Base-by-base conservation (phyloP, 768 basidiomycete species). In the Cantharellus anzutake region DNA sequence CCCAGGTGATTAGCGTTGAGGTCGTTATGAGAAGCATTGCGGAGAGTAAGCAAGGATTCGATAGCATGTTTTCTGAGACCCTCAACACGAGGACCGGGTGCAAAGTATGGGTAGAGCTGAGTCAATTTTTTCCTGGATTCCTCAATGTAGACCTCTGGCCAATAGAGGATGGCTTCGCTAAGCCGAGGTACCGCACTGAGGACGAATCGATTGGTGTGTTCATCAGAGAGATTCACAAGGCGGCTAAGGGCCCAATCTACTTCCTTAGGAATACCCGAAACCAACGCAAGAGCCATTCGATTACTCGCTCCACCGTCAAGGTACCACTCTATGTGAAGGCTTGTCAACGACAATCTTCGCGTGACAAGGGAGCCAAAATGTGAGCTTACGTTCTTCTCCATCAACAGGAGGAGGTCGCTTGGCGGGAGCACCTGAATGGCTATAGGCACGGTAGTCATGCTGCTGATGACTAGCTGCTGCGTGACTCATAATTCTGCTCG, bases 211-310 rank as follows among this genome's bases (percentile, higher is more conserved):
- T 92, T 89, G 65, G 65, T 63, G 41, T 69, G 66, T 39, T 86
- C 84, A 64, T 78, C 77, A 64, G 81, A 83, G n/a, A 88, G 75
- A 20, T 86, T 79, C 62, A 84, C 81, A 5, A 98, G 77, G 55
- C 86, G 82, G 65, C 90, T 84, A 42, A 99, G 78, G 20, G 92
- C 87, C 86, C 90, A 97, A 60, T 81, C 80, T 60, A 92, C 76
- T 67, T 98, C 94, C 4, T 78, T 70, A 58, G 81, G 76, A 53
- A 98, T 83, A 3, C 82, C 84, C 11, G 89, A 97, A 35, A 82
- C 79, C 48, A 98, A 71, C 2, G 92, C 83, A 14, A 99, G 80
- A n/a, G 90, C 75, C 80, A 97, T 89, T 48, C 93, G 79, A 68
- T 97, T 97, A 67, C 74, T 83, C 0, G 84, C 74, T 2, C 79